Base-by-base conservation (phyloP, 331 rosid genomes). In the Acacia concinna region DNA sequence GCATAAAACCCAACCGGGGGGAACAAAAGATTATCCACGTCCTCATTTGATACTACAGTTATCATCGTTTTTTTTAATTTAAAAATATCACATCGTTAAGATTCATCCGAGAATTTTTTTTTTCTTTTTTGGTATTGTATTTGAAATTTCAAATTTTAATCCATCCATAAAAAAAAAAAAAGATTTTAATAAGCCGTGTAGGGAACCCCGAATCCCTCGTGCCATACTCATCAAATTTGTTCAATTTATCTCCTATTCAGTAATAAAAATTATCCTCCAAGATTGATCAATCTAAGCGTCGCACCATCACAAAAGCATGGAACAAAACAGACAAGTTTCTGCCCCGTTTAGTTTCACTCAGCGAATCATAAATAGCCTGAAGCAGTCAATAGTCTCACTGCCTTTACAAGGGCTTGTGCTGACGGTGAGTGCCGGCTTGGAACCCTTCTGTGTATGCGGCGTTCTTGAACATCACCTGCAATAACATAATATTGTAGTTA, bases 371-470 rank as follows among this genome's bases (percentile, higher is more conserved):
- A 32, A 60, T 46, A 56, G 18, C 81, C 69, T 31, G 20, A 38
- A 32, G 43, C 46, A 64, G 12, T 30, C 43, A 1, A 49, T 18
- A 18, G 25, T 5, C 57, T 5, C 57, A 49, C 1, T 15, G 51
- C 57, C 68, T 81, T 83, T 81, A 77, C 27, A 64, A 15, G 21
- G 51, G 80, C 37, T 74, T 81, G 15, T 83, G 69, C 40, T 70
- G 85, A 70, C 37, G 74, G 44, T n/a, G 80, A 68, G 79, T 70
- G 63, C 89, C 89, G 8, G 87, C 85, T 74, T 83, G 84, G 63
- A 83, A 86, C 71, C 89, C 89, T 83, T 86, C 89, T 2, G 89
- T 78, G 69, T 83, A 86, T 56, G 89, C 87, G 0, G 84, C 75
- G 82, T 83, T 86, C 85, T 83, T 86, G 52, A 81, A 83, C 31